Base-by-base conservation (phyloP, 441 rosid genomes). In the Adansonia grandidieri region DNA sequence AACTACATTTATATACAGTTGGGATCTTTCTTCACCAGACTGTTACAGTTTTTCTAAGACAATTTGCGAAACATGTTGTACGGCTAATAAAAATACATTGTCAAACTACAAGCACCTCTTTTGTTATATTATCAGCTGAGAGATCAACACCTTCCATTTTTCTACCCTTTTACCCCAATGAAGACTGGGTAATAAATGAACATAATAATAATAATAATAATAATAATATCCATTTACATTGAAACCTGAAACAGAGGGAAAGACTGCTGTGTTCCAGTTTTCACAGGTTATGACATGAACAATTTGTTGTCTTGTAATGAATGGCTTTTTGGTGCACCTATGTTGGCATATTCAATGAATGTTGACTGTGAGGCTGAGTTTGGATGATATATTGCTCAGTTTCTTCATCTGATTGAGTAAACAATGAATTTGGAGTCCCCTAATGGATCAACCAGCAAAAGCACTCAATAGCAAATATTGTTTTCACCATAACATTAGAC, bases 321-420 rank as follows among this genome's bases (percentile, higher is more conserved):
- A 61, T 10, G 10, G 20, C 7, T 11, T 60, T 32, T 58, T 9
- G 48, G 28, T 69, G n/a, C 47, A 51, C 40, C 54, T 9, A 42
- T 71, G 28, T 71, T 15, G 48, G 42, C 62, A 28, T 28, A 47
- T 7, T 80, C 83, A 86, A 53, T 51, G 80, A 57, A 83, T 78
- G 71, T 84, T 84, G 77, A 88, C 80, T 28, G 44, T 86, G 84
- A 76, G 83, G 78, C 58, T 71, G 86, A 8, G 86, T 82, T 80
- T 86, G 85, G 63, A 47, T 19, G 19, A 56, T 72, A 17, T 84
- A 60, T 8, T 80, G 69, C 68, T 91, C 91, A 37, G 91, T 75
- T 88, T 93, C 98, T 63, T 92, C 96, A 19, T 91, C 94, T 22
- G 89, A 86, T 79, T 86, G 84, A 78, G 67, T 76, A n/a, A 40